A percentile compares a stretch with the other conserved stretches of the same genome.
phyloP scores from a whole-genome alignment of 202 grass and related monocot genomes.

The Tripidium arundinaceum region DNA sequence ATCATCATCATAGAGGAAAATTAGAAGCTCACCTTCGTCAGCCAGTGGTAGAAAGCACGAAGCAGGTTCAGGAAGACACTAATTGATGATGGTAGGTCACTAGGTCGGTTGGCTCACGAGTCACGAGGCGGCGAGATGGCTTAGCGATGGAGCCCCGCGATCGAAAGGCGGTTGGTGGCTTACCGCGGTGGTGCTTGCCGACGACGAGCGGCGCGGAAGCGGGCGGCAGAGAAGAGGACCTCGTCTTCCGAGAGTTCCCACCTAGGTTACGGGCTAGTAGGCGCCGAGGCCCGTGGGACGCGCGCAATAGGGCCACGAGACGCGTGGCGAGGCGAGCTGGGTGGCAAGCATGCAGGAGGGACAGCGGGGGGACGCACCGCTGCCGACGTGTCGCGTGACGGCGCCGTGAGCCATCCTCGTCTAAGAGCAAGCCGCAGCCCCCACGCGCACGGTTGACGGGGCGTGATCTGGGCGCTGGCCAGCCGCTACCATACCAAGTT shows the following conservation, averaged over 20 bases:
- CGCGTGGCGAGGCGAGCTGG: background rate
- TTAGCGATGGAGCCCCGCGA: background rate
- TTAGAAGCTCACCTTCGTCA: too few relatives aligned
- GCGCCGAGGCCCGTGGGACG: background rate
- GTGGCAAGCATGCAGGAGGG: conserved; percentile 5
- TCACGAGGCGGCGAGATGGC: background rate
- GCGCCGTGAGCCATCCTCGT: background rate
- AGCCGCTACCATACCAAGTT: too few relatives aligned
- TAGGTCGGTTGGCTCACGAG: too few relatives aligned
- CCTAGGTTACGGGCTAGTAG: background rate
- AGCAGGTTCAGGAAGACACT: background rate
- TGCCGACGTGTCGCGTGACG: background rate
- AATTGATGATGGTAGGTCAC: too few relatives aligned
- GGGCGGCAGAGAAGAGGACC: background rate
- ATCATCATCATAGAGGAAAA: too few relatives aligned
- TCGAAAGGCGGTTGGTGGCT: background rate
- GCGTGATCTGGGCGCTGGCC: too few relatives aligned
- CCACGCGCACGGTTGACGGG: too few relatives aligned
- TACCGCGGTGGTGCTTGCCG: background rate
- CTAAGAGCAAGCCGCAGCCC: background rate
- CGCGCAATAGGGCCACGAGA: background rate
- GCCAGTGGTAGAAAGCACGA: background rate
- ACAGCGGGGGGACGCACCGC: background rate
- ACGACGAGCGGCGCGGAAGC: background rate
- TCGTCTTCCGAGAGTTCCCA: background rate